phyloP scores from a whole-genome alignment of 495 filamentous ascomycete genomes.

The Immersiella caudata region DNA sequence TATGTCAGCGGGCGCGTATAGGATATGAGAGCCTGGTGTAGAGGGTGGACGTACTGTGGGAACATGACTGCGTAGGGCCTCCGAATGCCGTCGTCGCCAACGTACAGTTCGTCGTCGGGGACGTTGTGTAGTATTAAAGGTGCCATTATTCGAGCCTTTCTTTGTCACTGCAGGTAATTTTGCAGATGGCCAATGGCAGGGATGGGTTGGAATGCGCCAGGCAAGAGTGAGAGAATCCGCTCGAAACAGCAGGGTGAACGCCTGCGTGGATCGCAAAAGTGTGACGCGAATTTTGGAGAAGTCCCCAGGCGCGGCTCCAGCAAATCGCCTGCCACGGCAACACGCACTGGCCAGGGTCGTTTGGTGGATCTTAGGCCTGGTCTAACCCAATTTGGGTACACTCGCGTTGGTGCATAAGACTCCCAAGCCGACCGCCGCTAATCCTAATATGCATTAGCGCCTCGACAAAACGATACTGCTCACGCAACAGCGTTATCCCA shows the following conservation, averaged over 20 bases:
- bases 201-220: conserved; percentile 16
- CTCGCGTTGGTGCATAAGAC: conserved; percentile 11
- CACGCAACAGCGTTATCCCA: not conserved
- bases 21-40: not conserved
- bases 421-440: not conserved
- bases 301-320: conserved; percentile 2
- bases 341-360: not conserved
- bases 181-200: conserved; percentile 10
- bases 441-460: not conserved
- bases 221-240: not conserved
- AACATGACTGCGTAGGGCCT: conserved; percentile 60
- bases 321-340: conserved; percentile 17
- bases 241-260: conserved; percentile 9
- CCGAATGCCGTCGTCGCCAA: conserved; percentile 58
- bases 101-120: conserved; percentile 60
- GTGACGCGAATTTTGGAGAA: conserved; percentile 17
- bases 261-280: conserved; percentile 9
- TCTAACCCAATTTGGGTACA: not conserved
- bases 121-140: conserved; percentile 63
- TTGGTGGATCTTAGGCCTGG: not conserved
- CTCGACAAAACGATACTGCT: conserved; percentile 4
- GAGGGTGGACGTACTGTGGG: conserved; percentile 48
- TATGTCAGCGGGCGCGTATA: not conserved
- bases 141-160: conserved; percentile 43
- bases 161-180: conserved; percentile 2